phyloP scores from a whole-genome alignment of 768 basidiomycete genomes.

The Russula lepida region DNA sequence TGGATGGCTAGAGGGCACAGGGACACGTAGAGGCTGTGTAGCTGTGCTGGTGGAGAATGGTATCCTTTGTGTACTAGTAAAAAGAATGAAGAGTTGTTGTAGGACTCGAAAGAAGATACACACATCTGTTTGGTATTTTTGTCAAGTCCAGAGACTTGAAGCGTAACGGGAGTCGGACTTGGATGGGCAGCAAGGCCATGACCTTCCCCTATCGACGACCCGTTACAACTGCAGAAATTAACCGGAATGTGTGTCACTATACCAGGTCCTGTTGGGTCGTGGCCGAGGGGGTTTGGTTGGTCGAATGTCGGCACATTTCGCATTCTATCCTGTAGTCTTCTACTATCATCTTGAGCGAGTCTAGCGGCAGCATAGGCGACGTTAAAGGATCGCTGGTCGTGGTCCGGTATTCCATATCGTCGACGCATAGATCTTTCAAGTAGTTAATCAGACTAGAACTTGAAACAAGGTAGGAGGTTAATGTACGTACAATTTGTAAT shows the following conservation, averaged over 20 bases:
- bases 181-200: background rate
- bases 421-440: slow-evolving; percentile 55
- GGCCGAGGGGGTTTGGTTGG: background rate
- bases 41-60: background rate
- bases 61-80: background rate
- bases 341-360: slow-evolving; percentile 42
- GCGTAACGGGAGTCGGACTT: background rate
- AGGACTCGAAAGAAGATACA: background rate
- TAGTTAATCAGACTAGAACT: slow-evolving; percentile 7
- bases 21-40: background rate
- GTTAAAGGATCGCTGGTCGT: slow-evolving; percentile 74
- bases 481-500: slow-evolving; percentile 53
- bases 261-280: slow-evolving; percentile 2
- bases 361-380: slow-evolving; percentile 75
- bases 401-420: slow-evolving; percentile 76
- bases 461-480: slow-evolving; percentile 3
- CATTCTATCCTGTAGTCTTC: slow-evolving; percentile 1
- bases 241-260: background rate
- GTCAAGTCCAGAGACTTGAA: slow-evolving; percentile 10
- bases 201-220: background rate
- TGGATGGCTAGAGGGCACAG: background rate
- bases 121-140: background rate
- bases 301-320: background rate
- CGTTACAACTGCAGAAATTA: background rate
- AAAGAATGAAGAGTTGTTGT: background rate